Conservation (phyloP, 2,329 filamentous ascomycete species). For the Graphiopsis chlorocephala region DNA sequence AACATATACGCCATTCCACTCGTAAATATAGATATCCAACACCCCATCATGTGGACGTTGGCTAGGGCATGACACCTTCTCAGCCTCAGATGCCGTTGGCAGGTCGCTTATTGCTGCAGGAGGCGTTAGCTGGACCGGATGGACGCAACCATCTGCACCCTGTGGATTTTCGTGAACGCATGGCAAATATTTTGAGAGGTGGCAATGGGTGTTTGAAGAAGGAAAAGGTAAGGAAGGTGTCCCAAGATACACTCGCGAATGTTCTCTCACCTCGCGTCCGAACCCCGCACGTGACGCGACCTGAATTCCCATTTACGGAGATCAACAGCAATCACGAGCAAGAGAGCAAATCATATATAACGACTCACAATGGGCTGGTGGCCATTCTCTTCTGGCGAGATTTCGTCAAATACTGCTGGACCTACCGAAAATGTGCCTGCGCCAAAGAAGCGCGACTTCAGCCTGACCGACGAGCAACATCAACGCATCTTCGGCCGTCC, state of each 20-base stretch:
- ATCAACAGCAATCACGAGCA: not conserved
- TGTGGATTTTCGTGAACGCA: not conserved
- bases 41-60: not conserved
- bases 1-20: no score
- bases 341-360: not conserved
- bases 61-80: not conserved
- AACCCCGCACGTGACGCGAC: not conserved
- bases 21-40: no score
- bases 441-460: conserved; percentile 18
- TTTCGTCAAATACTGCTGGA: conserved; percentile 12
- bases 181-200: not conserved
- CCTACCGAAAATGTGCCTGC: not conserved
- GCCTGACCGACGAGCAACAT: conserved; percentile 30
- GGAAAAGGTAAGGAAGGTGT: no score
- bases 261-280: not conserved
- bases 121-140: not conserved
- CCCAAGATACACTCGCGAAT: not conserved
- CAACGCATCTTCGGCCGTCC: conserved; percentile 31
- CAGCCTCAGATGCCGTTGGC: not conserved
- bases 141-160: not conserved
- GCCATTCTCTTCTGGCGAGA: conserved; percentile 20
- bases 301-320: not conserved
- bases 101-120: not conserved
- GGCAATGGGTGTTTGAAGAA: not conserved
- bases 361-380: conserved; percentile 23